Conservation (phyloP, 2,329 filamentous ascomycete genomes). For the Zopfia rhizophila region DNA sequence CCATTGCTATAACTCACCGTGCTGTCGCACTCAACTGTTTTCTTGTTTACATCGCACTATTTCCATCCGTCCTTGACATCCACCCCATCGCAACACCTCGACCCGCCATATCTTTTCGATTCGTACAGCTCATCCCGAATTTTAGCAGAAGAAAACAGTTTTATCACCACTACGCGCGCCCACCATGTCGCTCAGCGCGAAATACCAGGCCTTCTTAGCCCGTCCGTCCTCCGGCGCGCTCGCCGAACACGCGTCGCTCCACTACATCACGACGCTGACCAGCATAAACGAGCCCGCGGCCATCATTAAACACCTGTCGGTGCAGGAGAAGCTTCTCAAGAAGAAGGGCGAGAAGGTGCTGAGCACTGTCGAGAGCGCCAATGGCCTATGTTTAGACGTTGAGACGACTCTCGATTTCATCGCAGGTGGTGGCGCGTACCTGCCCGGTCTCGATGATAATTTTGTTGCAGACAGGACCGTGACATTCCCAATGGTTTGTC, state of each 20-base stretch:
- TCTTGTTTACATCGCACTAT: no score
- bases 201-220: constrained; percentile 59
- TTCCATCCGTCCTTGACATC: no score
- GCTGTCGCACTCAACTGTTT: no score
- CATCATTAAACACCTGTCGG: constrained; percentile 83
- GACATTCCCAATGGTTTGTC: constrained; percentile 80
- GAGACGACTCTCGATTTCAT: constrained; percentile 86
- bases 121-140: no score
- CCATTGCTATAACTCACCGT: no score
- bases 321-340: constrained; percentile 77
- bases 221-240: constrained; percentile 56
- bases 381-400: constrained; percentile 78
- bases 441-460: constrained; percentile 92
- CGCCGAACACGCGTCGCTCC: constrained; percentile 60
- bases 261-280: constrained; percentile 91
- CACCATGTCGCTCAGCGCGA: constrained; percentile 52
- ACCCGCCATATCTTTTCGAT: no score
- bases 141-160: no score
- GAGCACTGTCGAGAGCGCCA: constrained; percentile 75
- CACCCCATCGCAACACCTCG: no score
- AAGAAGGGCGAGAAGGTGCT: constrained; percentile 85
- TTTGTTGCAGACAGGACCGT: constrained; percentile 86
- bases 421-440: constrained; percentile 82
- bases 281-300: constrained; percentile 75
- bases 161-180: constrained; percentile 10